phyloP scores from a whole-genome alignment of 371 early-diverging fungal species.

The Coemansia linderi region DNA sequence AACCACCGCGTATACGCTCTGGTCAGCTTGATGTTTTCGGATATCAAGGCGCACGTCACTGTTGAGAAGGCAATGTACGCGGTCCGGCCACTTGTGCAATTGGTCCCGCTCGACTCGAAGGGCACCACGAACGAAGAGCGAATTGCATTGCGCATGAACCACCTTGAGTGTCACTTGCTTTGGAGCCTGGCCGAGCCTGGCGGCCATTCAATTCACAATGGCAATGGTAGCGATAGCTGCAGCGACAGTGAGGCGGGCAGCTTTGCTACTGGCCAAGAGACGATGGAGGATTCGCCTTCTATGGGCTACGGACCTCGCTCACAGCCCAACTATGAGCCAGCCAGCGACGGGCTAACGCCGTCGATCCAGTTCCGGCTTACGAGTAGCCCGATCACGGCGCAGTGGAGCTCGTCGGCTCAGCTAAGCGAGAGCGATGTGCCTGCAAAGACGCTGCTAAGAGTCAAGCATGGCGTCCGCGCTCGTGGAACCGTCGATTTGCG shows the following conservation, averaged over 20 bases:
- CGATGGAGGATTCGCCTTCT: not conserved
- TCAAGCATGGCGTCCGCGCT: conserved; percentile 34
- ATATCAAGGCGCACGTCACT: conserved; percentile 37
- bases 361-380: conserved; percentile 30
- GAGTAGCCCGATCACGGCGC: conserved; percentile 42
- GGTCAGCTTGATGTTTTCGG: conserved; percentile 37
- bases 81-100: conserved; percentile 29
- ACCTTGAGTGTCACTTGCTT: conserved; percentile 37
- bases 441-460: conserved; percentile 10
- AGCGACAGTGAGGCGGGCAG: conserved; percentile 5
- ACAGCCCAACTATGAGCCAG: not conserved
- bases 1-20: conserved; percentile 31
- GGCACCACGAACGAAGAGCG: not conserved
- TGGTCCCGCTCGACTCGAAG: not conserved
- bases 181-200: conserved; percentile 24
- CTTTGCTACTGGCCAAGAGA: conserved; percentile 17
- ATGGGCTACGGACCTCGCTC: not conserved
- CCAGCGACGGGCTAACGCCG: conserved; percentile 16
- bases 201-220: not conserved
- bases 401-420: conserved; percentile 23
- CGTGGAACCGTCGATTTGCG: conserved; percentile 18
- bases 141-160: conserved; percentile 36
- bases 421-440: conserved; percentile 5
- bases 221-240: not conserved
- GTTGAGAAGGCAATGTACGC: conserved; percentile 45